phyloP scores from a whole-genome alignment of 2,329 filamentous ascomycete species.

The Xylariaceae sp. region DNA sequence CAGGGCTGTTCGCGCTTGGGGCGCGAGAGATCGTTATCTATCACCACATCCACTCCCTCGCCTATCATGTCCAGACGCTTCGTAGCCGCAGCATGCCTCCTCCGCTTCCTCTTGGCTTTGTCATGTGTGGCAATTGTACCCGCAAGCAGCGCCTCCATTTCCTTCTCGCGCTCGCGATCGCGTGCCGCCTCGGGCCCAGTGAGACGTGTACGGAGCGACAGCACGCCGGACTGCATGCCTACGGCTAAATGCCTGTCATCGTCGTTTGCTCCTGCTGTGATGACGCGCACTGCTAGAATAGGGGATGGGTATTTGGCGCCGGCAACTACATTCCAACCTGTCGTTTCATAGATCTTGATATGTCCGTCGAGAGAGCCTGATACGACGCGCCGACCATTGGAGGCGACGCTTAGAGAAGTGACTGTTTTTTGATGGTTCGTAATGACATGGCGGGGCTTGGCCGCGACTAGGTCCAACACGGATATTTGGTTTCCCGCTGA shows the following conservation, averaged over 20 bases:
- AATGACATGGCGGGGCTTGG: slow-evolving; percentile 79
- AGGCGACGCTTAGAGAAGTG: slow-evolving; percentile 77
- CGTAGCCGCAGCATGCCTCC: slow-evolving; percentile 46
- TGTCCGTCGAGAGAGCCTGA: slow-evolving; percentile 91
- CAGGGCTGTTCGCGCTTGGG: slow-evolving; percentile 59
- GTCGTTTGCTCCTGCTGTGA: slow-evolving; percentile 60
- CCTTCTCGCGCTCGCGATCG: slow-evolving; percentile 72
- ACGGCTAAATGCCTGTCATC: slow-evolving; percentile 93
- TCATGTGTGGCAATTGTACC: slow-evolving; percentile 78
- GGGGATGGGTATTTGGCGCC: slow-evolving; percentile 91
- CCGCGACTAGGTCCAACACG: slow-evolving; percentile 88
- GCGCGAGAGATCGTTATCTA: slow-evolving; percentile 60
- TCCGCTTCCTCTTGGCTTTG: slow-evolving; percentile 64
- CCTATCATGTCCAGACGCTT: slow-evolving; percentile 72
- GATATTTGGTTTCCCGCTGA: slow-evolving; percentile 82
- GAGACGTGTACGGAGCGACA: slow-evolving; percentile 84
- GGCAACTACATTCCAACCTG: slow-evolving; percentile 92
- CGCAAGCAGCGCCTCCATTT: slow-evolving; percentile 76
- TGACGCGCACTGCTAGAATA: slow-evolving; percentile 76
- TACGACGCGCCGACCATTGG: slow-evolving; percentile 73
- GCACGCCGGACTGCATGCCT: slow-evolving; percentile 88
- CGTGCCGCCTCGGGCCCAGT: slow-evolving; percentile 75
- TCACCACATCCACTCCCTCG: slow-evolving; percentile 82
- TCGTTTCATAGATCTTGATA: slow-evolving; percentile 94
- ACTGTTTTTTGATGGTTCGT: slow-evolving; percentile 98